Percentiles rank a stretch among this genome's conserved stretches.
Conservation (phyloP, 2,329 filamentous ascomycete species). For the Beauveria varroae region DNA sequence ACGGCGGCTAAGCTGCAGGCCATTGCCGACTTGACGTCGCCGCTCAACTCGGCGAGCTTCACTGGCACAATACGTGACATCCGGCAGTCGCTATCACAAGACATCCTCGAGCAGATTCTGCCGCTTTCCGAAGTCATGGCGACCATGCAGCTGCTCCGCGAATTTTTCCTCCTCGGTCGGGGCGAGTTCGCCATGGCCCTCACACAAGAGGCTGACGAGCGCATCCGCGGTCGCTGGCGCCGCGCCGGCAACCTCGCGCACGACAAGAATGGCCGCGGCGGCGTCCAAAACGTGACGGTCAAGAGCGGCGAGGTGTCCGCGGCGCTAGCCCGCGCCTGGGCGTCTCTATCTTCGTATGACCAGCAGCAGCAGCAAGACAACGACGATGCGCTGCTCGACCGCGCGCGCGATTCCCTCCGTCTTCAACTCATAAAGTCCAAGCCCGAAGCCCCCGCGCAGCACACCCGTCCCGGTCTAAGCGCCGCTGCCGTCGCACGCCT, state of each 20-base stretch:
- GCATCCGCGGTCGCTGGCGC: constrained; percentile 65
- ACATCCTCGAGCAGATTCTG: constrained; percentile 72
- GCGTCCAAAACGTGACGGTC: constrained; percentile 44
- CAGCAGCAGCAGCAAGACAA: constrained; percentile 53
- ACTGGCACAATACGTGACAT: constrained; percentile 68
- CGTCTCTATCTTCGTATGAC: constrained; percentile 67
- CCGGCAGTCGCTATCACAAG: constrained; percentile 73
- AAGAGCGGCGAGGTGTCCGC: constrained; percentile 83
- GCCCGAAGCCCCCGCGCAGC: constrained; percentile 30
- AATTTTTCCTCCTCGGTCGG: constrained; percentile 79
- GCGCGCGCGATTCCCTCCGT: constrained; percentile 69
- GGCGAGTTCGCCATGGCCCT: constrained; percentile 89
- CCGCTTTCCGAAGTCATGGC: constrained; percentile 71
- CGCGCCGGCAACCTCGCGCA: constrained; percentile 51
- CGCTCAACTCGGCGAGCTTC: constrained; percentile 65
- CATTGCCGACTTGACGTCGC: constrained; percentile 61
- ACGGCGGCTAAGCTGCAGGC: constrained; percentile 61
- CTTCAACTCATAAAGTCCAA: constrained; percentile 53
- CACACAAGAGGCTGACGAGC: constrained; percentile 76
- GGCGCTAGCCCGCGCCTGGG: constrained; percentile 71
- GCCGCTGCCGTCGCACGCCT: constrained; percentile 27
- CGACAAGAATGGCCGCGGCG: constrained; percentile 48
- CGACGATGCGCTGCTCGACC: constrained; percentile 76
- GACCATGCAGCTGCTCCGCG: constrained; percentile 67
- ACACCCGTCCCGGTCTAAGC: constrained; percentile 27